Percentiles rank a stretch among this genome's conserved stretches.
phyloP scores from a whole-genome alignment of 1,284 basidiomycete genomes.

The Earliella scabrosa region DNA sequence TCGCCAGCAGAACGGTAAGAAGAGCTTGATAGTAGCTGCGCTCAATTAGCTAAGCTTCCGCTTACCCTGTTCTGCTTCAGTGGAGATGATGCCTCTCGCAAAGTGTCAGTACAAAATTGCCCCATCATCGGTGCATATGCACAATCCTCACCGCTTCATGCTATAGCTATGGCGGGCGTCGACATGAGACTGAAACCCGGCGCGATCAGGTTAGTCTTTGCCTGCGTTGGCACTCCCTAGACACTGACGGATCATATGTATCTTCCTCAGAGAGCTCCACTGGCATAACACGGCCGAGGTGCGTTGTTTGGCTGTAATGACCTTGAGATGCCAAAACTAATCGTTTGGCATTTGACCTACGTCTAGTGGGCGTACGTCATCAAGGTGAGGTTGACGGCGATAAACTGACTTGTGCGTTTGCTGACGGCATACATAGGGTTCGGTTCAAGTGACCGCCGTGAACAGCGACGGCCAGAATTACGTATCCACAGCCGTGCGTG shows the following conservation, averaged over 20 bases:
- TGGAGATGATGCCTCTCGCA: conserved; percentile 63
- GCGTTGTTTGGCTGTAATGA: conserved; percentile 13
- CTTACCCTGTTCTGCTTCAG: conserved; percentile 36
- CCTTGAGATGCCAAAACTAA: neutral
- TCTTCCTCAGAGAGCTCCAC: conserved; percentile 63
- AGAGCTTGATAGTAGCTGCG: neutral
- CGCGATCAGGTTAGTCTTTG: conserved; percentile 56
- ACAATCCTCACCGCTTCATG: conserved; percentile 1
- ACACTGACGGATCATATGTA: neutral
- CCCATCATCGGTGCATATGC: neutral
- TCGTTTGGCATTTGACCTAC: conserved; percentile 14
- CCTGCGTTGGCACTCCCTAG: neutral
- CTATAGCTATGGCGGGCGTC: conserved; percentile 62
- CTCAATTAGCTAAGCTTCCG: neutral
- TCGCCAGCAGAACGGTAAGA: conserved; percentile 64
- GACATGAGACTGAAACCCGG: conserved; percentile 73
- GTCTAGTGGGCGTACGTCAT: conserved; percentile 70
- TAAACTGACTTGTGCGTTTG: neutral
- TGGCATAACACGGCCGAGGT: conserved; percentile 76
- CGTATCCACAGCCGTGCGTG: conserved; percentile 48
- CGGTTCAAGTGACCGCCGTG: conserved; percentile 62
- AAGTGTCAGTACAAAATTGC: conserved; percentile 48
- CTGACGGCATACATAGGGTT: conserved; percentile 45
- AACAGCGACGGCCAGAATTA: conserved; percentile 66
- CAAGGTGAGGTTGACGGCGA: conserved; percentile 40